phyloP scores from a whole-genome alignment of 202 grass and related monocot genomes.

The Cymbopogon flexuosus region DNA sequence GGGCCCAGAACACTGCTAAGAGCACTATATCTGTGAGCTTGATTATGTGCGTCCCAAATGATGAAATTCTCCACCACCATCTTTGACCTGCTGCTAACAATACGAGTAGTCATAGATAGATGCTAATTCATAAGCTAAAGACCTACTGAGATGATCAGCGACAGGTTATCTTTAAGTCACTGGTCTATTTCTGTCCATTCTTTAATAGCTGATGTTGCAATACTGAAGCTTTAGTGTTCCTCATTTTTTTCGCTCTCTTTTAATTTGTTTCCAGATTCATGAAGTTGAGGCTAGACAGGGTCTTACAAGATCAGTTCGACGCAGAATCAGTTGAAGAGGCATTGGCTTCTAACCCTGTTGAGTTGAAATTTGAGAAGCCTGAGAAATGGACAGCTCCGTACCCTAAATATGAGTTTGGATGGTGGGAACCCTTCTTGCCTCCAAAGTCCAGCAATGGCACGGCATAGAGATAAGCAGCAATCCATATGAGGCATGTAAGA shows the following conservation, averaged over 20 bases:
- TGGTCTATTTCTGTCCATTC: background rate
- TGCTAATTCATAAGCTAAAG: background rate
- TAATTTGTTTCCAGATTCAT: slow-evolving; percentile 59
- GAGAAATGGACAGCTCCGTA: slow-evolving; percentile 85
- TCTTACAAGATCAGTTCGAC: slow-evolving; percentile 68
- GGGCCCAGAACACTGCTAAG: background rate
- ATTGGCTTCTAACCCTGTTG: slow-evolving; percentile 56
- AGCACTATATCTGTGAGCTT: background rate
- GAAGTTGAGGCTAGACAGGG: slow-evolving; percentile 86
- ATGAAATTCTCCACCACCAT: background rate
- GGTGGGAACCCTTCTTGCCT: slow-evolving; percentile 88
- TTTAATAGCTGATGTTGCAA: background rate
- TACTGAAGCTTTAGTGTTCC: slow-evolving; percentile 2
- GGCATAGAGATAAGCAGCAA: slow-evolving; percentile 34
- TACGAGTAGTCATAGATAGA: background rate
- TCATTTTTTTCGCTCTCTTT: slow-evolving; percentile 3
- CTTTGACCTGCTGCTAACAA: slow-evolving; percentile 11
- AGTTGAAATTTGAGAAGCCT: slow-evolving; percentile 74
- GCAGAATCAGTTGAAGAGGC: slow-evolving; percentile 62
- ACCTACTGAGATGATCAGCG: background rate
- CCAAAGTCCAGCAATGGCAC: slow-evolving; percentile 44
- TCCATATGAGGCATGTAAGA: background rate
- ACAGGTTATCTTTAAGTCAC: background rate
- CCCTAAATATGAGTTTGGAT: slow-evolving; percentile 79
- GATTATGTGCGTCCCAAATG: background rate